phyloP scores from a whole-genome alignment of 495 filamentous ascomycete genomes.

The Talaromyces adpressus region DNA sequence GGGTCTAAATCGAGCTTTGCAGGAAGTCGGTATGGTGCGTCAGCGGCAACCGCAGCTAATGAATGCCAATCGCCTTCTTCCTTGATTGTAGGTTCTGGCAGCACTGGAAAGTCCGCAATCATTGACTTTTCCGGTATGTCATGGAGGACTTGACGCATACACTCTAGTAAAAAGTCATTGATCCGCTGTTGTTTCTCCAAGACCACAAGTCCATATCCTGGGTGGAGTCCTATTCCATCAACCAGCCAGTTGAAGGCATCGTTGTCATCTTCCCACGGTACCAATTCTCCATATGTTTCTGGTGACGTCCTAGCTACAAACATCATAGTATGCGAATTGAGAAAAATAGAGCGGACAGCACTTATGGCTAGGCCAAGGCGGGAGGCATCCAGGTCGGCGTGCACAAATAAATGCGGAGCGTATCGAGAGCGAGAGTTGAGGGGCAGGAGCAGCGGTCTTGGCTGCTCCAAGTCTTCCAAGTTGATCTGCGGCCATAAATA shows the following conservation, averaged over 20 bases:
- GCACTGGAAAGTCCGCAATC: constrained; percentile 14
- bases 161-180: constrained; percentile 34
- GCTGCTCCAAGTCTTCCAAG: constrained; percentile 43
- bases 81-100: constrained; percentile 18
- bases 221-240: constrained; percentile 18
- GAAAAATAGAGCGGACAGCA: constrained; percentile 25
- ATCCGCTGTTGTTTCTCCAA: constrained; percentile 41
- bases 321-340: constrained; percentile 35
- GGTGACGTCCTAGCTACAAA: constrained; percentile 25
- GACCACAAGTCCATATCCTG: constrained; percentile 36
- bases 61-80: constrained; percentile 17
- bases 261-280: constrained; percentile 29
- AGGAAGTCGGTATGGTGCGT: constrained; percentile 41
- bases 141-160: constrained; percentile 34
- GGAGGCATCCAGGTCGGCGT: constrained; percentile 23
- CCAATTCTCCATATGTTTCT: constrained; percentile 38
- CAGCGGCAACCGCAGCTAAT: constrained; percentile 25
- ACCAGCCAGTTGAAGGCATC: constrained; percentile 26
- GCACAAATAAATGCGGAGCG: constrained; percentile 33
- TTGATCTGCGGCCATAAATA: constrained; percentile 53
- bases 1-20: constrained; percentile 29
- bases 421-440: constrained; percentile 41
- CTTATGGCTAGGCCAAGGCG: constrained; percentile 18
- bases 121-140: constrained; percentile 22
- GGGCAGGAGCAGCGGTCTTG: constrained; percentile 36